Evolutionary conservation across 1,284 basidiomycete species (phyloP).

Genomic region (Cutaneotrichosporon dermatis): DNA sequence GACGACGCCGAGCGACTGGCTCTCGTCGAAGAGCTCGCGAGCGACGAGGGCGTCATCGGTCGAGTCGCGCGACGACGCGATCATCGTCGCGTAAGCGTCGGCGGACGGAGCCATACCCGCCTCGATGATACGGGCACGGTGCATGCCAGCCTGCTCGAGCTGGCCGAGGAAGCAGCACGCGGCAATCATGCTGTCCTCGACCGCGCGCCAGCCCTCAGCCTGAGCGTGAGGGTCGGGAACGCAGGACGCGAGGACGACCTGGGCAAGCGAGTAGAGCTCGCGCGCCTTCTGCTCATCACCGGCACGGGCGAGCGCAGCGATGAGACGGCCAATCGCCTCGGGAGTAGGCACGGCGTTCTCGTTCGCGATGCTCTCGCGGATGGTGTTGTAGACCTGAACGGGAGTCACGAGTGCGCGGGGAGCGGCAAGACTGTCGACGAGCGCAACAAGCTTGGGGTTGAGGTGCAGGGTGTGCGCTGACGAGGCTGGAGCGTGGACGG

Average conservation of each 20-base stretch:
- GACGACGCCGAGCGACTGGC: slow-evolving; percentile 62
- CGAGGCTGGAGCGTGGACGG: slow-evolving; percentile 11
- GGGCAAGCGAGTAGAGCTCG: slow-evolving; percentile 66
- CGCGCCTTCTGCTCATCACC: slow-evolving; percentile 61
- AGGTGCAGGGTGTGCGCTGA: slow-evolving; percentile 19
- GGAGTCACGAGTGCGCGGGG: slow-evolving; percentile 7
- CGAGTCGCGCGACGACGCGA: slow-evolving; percentile 80
- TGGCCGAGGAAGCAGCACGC: slow-evolving; percentile 75
- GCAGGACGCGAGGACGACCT: slow-evolving; percentile 55
- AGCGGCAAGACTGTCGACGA: slow-evolving; percentile 18
- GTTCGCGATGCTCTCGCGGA: slow-evolving; percentile 16
- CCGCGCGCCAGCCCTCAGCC: slow-evolving; percentile 61
- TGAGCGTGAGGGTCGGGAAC: slow-evolving; percentile 40
- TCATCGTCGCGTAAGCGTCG: slow-evolving; percentile 86
- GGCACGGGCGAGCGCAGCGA: slow-evolving; percentile 63
- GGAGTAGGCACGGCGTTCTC: slow-evolving; percentile 27
- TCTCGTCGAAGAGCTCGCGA: slow-evolving; percentile 74
- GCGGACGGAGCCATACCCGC: slow-evolving; percentile 73
- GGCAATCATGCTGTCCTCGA: slow-evolving; percentile 86
- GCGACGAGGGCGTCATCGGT: slow-evolving; percentile 89
- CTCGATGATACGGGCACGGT: slow-evolving; percentile 72
- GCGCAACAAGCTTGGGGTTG: slow-evolving; percentile 14
- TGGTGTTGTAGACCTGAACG: slow-evolving; percentile 11
- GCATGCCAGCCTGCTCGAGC: slow-evolving; percentile 70
- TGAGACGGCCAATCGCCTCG: slow-evolving; percentile 58